Evolutionary conservation across 345 rosid species (phyloP).

Genomic region (Ailanthus altissimus): DNA sequence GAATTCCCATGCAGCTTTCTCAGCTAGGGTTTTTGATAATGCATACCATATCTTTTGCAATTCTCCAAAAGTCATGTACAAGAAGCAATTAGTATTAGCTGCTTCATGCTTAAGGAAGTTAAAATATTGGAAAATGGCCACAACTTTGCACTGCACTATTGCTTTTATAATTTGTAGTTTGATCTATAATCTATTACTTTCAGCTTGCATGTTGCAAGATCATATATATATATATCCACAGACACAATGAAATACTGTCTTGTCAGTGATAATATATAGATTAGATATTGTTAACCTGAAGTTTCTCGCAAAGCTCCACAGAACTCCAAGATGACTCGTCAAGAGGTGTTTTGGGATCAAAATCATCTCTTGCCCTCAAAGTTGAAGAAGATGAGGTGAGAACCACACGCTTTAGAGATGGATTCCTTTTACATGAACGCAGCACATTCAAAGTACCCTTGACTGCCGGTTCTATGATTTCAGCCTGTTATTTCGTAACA

Average conservation of each 20-base stretch:
- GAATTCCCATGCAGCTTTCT: slow-evolving; percentile 89
- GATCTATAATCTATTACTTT: no score
- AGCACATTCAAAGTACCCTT: slow-evolving; percentile 84
- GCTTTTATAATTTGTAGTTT: no score
- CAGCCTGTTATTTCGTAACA: no score
- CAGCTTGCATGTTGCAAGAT: no score
- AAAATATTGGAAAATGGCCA: no score
- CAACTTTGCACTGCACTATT: no score
- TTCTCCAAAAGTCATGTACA: no score
- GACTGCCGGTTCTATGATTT: slow-evolving; percentile 78
- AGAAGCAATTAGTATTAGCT: no score
- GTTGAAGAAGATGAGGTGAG: slow-evolving; percentile 91
- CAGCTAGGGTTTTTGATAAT: slow-evolving; percentile 77
- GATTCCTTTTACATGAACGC: slow-evolving; percentile 73
- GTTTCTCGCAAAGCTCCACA: slow-evolving; percentile 63
- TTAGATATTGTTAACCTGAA: slow-evolving; percentile 42
- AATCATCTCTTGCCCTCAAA: slow-evolving; percentile 63
- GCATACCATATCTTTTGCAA: slow-evolving; percentile 63
- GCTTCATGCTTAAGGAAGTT: no score
- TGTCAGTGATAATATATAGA: no score
- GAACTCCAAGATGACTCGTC: slow-evolving; percentile 96
- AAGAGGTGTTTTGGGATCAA: slow-evolving; percentile 59
- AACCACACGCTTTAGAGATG: slow-evolving; percentile 65
- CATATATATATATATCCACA: no score
- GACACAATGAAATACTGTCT: no score